Evolutionary conservation across 345 rosid genomes (phyloP).

Genomic region (Corymbia maculata): DNA sequence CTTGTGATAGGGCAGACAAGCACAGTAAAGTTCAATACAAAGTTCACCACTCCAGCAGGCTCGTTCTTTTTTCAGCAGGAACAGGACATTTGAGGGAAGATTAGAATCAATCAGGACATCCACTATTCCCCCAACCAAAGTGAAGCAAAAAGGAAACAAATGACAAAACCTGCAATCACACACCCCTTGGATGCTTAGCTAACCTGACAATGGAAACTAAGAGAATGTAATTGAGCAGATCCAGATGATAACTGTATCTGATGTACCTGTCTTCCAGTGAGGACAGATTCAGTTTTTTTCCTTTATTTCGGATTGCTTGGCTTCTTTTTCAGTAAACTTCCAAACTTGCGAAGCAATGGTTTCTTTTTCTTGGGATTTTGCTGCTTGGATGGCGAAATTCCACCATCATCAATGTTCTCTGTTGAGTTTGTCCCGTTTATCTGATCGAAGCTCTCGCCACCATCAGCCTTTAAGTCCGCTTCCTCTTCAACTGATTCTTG

Average conservation of each 20-base stretch:
- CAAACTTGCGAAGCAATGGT: conserved; percentile 81
- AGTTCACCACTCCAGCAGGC: not conserved
- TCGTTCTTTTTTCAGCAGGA: not conserved
- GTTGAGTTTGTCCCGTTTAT: conserved; percentile 46
- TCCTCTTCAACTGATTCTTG: conserved; percentile 76
- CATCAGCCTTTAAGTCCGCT: conserved; percentile 53
- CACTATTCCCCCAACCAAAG: not conserved
- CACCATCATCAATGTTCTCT: conserved; percentile 43
- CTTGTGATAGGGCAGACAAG: not conserved
- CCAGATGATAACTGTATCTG: not conserved
- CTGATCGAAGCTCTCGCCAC: conserved; percentile 51
- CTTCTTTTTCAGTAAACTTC: conserved; percentile 93
- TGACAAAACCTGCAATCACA: not conserved
- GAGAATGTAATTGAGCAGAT: not conserved
- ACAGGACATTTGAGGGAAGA: not conserved
- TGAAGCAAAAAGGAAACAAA: not conserved
- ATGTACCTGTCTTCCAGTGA: not conserved
- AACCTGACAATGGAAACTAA: not conserved
- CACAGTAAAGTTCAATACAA: not conserved
- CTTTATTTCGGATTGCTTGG: conserved; percentile 52
- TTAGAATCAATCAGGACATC: not conserved
- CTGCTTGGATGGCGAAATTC: conserved; percentile 37
- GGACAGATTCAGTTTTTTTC: not conserved
- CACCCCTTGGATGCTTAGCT: not conserved
- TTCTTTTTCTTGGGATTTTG: conserved; percentile 84